Evolutionary conservation across 495 filamentous ascomycete genomes (phyloP), one percentile per base, ranked within the genome.

Genomic region (Aspergillus bertholletiae): DNA sequence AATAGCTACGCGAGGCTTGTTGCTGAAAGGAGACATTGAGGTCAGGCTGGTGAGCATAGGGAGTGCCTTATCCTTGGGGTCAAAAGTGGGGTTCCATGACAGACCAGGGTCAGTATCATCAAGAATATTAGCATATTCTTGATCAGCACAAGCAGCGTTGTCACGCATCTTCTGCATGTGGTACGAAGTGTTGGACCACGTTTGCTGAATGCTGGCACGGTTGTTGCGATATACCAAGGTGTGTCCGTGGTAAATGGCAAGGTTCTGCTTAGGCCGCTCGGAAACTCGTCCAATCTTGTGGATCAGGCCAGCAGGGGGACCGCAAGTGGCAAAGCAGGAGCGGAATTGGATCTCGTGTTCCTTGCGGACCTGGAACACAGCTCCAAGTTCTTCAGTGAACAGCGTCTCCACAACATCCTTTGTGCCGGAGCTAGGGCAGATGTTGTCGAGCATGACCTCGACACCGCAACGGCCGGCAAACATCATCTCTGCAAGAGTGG

Each of bases 351-450:
- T 87, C 63, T 96, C 88, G 58, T 97, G 84, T 20, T 83, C 81
- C 69, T 87, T 88, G 41, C 88, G 85, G 32, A 97, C 87, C 65
- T 98, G 93, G 81, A 97, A 97, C 28, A 98, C 88, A 17, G 92
- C 94, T 53, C 93, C 93, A n/a, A 98, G 82, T 69, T 97, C 94
- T 67, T 97, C 95, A 63, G 89, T 96, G 80, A 98, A 97, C 6
- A 98, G 80, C 1, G 87, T 81, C 49, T 88, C 83, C 3, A 95
- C 70, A 45, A 95, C 65, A 62, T 88, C 81, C 12, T 75, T 68
- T 20, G 85, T 71, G 44, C 86, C 76, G 50, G 73, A 76, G 18
- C 66, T 76, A 35, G 64, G 62, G 63, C 72, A 78, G 47, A 96
- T 77, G 39, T 77, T 80, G 65, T 96, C 92, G 56, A 97, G 73